These are phyloP conservation scores for Cladosporium sp. DNA, from an alignment of 2,329 filamentous ascomycete genomes.

Conservation along the genomic window DNA sequence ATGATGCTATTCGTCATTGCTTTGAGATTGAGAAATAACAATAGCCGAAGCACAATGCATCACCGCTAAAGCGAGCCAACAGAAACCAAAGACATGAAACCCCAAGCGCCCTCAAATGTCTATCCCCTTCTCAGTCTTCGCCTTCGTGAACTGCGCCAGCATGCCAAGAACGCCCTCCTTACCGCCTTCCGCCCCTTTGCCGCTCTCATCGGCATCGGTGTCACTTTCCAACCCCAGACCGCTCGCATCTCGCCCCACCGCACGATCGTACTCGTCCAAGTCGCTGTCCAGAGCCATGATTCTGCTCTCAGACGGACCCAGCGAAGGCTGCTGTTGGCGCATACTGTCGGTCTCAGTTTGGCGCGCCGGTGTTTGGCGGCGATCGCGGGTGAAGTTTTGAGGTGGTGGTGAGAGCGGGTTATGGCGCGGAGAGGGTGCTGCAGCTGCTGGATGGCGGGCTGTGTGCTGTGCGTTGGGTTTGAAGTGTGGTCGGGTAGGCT, in stretches of 20 bases:
- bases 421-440: slow-evolving; percentile 1
- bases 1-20: too few species aligned
- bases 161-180: slow-evolving; percentile 60
- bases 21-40: too few species aligned
- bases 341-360: not conserved
- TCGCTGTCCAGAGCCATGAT: slow-evolving; percentile 53
- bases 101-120: slow-evolving; percentile 16
- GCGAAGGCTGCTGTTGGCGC: not conserved
- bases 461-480: not conserved
- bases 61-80: too few species aligned
- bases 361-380: not conserved
- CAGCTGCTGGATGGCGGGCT: not conserved
- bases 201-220: slow-evolving; percentile 34
- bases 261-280: slow-evolving; percentile 48
- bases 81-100: too few species aligned
- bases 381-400: slow-evolving; percentile 5
- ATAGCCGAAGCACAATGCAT: too few species aligned
- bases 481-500: not conserved
- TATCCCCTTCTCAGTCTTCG: slow-evolving; percentile 47
- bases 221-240: slow-evolving; percentile 31
- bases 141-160: slow-evolving; percentile 64
- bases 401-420: not conserved
- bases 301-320: slow-evolving; percentile 37
- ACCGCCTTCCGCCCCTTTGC: slow-evolving; percentile 20
- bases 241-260: slow-evolving; percentile 18